phyloP scores from a whole-genome alignment of 495 filamentous ascomycete genomes.

The Hypoxylon crocopeplum region DNA sequence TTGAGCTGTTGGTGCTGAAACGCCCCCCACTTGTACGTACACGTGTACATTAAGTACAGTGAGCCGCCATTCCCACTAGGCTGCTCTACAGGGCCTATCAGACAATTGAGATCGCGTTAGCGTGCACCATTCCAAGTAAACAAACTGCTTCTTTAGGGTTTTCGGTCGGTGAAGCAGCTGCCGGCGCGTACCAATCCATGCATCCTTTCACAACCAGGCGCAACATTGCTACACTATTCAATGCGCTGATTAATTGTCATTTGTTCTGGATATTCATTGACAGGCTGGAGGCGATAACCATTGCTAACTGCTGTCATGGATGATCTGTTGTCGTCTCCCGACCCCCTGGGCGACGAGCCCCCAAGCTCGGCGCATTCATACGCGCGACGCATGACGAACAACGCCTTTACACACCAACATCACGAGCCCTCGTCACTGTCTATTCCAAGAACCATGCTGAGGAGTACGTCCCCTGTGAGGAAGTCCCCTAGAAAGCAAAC shows the following conservation, averaged over 20 bases:
- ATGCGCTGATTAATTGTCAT: conserved; percentile 13
- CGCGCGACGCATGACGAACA: conserved; percentile 38
- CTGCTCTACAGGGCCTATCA: not conserved
- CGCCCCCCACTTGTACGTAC: conserved; percentile 20
- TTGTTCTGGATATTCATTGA: not conserved
- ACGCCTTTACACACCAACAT: conserved; percentile 28
- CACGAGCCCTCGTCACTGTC: conserved; percentile 29
- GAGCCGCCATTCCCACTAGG: conserved; percentile 11
- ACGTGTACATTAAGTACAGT: conserved; percentile 6
- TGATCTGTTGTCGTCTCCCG: conserved; percentile 55
- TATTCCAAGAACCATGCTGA: conserved; percentile 26
- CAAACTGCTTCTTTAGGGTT: conserved; percentile 42
- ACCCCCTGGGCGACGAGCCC: conserved; percentile 52
- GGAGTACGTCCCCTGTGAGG: conserved; percentile 36
- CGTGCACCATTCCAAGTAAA: conserved; percentile 39
- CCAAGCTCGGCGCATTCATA: conserved; percentile 39
- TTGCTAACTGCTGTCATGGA: conserved; percentile 28
- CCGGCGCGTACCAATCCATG: conserved; percentile 21
- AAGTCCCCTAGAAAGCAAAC: conserved; percentile 59
- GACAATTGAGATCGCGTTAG: conserved; percentile 23
- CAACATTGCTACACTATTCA: not conserved
- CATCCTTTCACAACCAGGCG: conserved; percentile 8
- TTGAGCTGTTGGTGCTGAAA: no score
- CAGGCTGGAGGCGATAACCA: conserved; percentile 5
- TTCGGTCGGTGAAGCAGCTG: conserved; percentile 12